Base-by-base conservation (phyloP, 2,329 filamentous ascomycete species). In the Trichophyton benhamiae region DNA sequence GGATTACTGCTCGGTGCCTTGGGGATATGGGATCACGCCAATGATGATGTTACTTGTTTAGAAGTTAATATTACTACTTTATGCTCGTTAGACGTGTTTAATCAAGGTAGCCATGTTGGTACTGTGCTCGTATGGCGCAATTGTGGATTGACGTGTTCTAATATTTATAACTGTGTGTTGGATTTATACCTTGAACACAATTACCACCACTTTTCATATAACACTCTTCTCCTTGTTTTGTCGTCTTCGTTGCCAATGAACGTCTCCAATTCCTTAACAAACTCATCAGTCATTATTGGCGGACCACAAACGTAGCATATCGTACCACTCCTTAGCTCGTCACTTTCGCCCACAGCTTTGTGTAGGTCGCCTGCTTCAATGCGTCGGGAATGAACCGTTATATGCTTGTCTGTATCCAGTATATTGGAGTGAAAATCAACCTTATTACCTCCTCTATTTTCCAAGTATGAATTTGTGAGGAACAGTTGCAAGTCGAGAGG, bases 261-360 rank as follows among this genome's bases (percentile, higher is more conserved):
- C 1, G 2, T 27, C 46, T 52, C 7, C 5, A 52, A 22, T 15
- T 52, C 22, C 25, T 75, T 72, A 0, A 86, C 82, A 65, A 87
- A 79, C 58, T 81, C 78, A 69, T 89, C 87, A 1, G 85, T 88
- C 86, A 89, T 89, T 2, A 67, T 66, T 9, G 84, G 84, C 13
- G 86, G 80, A 0, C 87, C 87, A 67, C 87, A 89, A 0, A 89
- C 73, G 70, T 88, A 89, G 11, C 83, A 82, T 2, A 85, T 76
- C 0, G 79, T 78, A 11, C 46, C 20, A 22, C 20, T 30, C 20
- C 22, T 52, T 4, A 52, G 8, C 13, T 52, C 46, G 17, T 42
- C 58, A 3, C 68, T 66, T 1, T 72, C 69, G 6, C 70, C 67
- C 8, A 75, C 62, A 3, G 72, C 70, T 1, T 71, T 68, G 0